Conservation (phyloP, 116 monocot genomes). For the Phalaenopsis hybrid region DNA sequence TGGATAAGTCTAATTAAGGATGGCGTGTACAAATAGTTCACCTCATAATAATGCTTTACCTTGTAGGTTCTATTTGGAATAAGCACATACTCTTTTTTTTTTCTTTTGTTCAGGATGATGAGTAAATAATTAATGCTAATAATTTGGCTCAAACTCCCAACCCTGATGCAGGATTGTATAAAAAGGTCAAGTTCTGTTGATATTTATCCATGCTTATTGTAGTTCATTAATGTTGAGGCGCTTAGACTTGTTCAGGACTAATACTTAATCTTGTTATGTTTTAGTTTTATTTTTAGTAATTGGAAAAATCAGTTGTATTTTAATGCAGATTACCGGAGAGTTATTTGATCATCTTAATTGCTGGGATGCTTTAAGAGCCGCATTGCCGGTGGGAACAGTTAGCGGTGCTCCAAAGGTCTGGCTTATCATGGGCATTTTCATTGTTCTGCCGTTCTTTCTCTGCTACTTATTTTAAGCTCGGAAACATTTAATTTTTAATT, state of each 20-base stretch:
- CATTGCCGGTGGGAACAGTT: slow-evolving; percentile 92
- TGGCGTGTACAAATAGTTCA: no score
- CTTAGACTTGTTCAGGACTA: no score
- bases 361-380: slow-evolving; percentile 93
- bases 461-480: not conserved
- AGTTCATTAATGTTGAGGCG: no score
- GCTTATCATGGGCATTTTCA: not conserved
- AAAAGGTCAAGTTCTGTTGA: no score
- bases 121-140: not conserved
- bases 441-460: not conserved
- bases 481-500: not conserved
- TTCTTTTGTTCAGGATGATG: not conserved
- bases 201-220: no score
- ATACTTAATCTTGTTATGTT: no score
- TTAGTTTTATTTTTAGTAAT: not conserved
- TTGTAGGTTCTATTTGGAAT: not conserved
- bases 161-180: not conserved
- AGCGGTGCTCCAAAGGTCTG: slow-evolving; percentile 94
- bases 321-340: slow-evolving; percentile 68
- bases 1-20: no score
- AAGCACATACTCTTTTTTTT: not conserved
- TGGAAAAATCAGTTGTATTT: not conserved
- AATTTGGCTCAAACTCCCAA: not conserved
- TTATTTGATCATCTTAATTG: slow-evolving; percentile 62
- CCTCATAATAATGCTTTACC: not conserved